Evolutionary conservation across 1,284 basidiomycete species (phyloP).

Genomic region (Tilletia horrida): DNA sequence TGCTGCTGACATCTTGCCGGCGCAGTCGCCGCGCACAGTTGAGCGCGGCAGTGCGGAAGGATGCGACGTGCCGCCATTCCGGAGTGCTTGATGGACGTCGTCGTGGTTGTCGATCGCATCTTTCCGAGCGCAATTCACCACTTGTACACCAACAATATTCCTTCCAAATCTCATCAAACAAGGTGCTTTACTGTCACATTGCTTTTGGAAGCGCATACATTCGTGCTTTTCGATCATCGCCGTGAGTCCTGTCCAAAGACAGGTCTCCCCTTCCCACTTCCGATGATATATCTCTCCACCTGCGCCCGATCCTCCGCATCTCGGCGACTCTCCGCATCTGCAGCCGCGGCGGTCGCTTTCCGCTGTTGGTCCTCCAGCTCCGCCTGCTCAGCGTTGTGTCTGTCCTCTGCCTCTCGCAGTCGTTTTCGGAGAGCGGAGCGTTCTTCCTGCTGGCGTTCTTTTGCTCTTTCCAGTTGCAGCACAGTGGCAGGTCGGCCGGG

Average conservation of each 20-base stretch:
- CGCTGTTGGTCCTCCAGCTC: not conserved
- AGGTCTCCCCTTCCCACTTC: conserved; percentile 5
- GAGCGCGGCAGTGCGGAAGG: too few species aligned
- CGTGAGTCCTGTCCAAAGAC: conserved; percentile 10
- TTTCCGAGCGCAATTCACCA: too few species aligned
- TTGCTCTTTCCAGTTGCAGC: conserved; percentile 10
- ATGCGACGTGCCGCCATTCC: too few species aligned
- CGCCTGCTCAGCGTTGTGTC: not conserved
- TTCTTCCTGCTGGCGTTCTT: conserved; percentile 9
- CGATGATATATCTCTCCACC: conserved; percentile 16
- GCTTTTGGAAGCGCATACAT: not conserved
- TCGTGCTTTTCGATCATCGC: not conserved
- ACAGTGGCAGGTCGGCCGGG: conserved; percentile 14
- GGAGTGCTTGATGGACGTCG: too few species aligned
- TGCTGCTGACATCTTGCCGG: too few species aligned
- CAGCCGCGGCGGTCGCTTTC: not conserved
- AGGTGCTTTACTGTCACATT: not conserved
- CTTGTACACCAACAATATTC: too few species aligned
- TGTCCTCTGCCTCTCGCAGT: conserved; percentile 11
- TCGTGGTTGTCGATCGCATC: too few species aligned
- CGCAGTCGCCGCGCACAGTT: too few species aligned
- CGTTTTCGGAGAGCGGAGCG: not conserved
- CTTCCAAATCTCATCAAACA: too few species aligned
- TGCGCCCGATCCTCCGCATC: conserved; percentile 16
- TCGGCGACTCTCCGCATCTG: not conserved